phyloP scores from a whole-genome alignment of 129 eudicot genomes.

The Apium graveolens region DNA sequence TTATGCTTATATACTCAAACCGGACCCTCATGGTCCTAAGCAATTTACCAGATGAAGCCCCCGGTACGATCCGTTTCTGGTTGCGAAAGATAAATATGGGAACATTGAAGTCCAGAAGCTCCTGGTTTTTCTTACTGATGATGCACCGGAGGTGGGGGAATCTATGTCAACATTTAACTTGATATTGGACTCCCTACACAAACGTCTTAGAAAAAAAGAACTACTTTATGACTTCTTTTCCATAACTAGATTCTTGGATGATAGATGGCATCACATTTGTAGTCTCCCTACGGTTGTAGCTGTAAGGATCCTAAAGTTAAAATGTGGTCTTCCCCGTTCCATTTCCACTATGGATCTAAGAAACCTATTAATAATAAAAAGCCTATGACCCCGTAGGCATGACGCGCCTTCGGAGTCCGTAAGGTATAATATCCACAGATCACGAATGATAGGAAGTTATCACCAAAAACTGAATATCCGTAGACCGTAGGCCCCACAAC shows the following conservation, averaged over 20 bases:
- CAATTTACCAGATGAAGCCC: constrained; percentile 12
- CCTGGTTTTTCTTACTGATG: neutral
- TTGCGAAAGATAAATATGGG: neutral
- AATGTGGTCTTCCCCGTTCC: no score
- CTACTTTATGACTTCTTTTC: constrained; percentile 23
- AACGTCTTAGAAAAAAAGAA: neutral
- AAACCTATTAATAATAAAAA: no score
- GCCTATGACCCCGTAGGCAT: no score
- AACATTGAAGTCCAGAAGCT: neutral
- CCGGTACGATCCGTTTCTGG: neutral
- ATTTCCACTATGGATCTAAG: no score
- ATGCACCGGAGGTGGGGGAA: constrained; percentile 38
- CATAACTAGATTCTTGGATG: constrained; percentile 21
- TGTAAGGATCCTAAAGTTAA: no score
- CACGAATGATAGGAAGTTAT: no score
- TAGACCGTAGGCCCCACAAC: no score
- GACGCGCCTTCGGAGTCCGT: no score
- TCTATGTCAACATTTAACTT: constrained; percentile 33
- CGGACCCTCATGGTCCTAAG: constrained; percentile 27
- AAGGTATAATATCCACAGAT: no score
- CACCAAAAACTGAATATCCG: no score
- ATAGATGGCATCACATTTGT: no score
- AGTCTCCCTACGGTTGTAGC: no score
- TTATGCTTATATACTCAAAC: constrained; percentile 49
- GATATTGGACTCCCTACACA: constrained; percentile 25